A percentile compares a stretch with the other conserved stretches of the same genome.
These are phyloP conservation scores for Hortaea sp. DNA, from an alignment of 2,329 filamentous ascomycete genomes.

Conservation along the genomic window DNA sequence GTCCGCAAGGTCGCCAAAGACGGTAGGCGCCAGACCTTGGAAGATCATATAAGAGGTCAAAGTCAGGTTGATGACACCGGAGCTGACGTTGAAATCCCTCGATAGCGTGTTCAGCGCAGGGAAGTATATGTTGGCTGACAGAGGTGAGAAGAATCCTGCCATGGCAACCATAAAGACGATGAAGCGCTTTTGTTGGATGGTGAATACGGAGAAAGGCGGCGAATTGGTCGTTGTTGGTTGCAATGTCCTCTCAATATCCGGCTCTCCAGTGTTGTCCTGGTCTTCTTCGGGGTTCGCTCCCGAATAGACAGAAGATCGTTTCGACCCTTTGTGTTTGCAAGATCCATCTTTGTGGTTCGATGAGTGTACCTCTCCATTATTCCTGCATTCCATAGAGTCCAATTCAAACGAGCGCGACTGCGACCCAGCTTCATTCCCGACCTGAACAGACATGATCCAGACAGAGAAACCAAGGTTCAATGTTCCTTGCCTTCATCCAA, in stretches of 20 bases:
- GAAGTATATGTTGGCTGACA: slow-evolving; percentile 45
- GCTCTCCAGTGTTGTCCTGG: slow-evolving; percentile 6
- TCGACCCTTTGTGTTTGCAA: no score
- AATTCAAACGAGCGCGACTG: no score
- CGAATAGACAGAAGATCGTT: background rate
- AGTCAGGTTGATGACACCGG: slow-evolving; percentile 37
- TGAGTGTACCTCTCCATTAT: no score
- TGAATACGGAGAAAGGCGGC: slow-evolving; percentile 25
- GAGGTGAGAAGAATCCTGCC: slow-evolving; percentile 44
- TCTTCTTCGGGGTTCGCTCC: background rate
- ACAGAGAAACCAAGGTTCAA: no score
- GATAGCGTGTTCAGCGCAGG: slow-evolving; percentile 43
- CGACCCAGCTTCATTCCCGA: no score
- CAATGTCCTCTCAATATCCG: slow-evolving; percentile 8
- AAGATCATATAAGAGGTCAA: slow-evolving; percentile 51
- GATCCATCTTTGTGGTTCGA: no score
- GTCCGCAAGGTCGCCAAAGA: slow-evolving; percentile 15
- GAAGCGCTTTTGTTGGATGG: slow-evolving; percentile 31
- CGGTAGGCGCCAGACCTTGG: slow-evolving; percentile 35
- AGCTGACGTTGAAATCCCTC: slow-evolving; percentile 35
- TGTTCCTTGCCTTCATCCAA: no score
- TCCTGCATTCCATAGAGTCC: no score
- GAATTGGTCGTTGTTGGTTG: slow-evolving; percentile 8
- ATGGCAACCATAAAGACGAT: slow-evolving; percentile 41
- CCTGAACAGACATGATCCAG: no score